Percentiles rank a stretch among this genome's conserved stretches.
Conservation (phyloP, 2,329 filamentous ascomycete genomes). For the Thelonectria blattea region DNA sequence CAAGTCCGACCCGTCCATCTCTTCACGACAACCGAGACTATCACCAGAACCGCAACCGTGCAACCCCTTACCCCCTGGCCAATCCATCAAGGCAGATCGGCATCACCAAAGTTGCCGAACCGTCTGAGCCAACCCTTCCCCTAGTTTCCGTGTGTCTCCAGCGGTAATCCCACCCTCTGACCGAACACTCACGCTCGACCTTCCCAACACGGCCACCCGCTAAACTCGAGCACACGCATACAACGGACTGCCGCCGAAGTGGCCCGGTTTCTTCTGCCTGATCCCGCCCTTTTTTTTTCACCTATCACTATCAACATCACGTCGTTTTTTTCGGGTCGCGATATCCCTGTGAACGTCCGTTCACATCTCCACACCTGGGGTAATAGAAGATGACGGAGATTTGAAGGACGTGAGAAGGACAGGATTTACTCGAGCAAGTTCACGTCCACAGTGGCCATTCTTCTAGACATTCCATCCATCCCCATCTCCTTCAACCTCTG, state of each 20-base stretch:
- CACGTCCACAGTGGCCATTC: background rate
- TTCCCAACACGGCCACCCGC: background rate
- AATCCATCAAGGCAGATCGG: conserved; percentile 9
- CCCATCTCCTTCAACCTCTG: background rate
- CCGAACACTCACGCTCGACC: background rate
- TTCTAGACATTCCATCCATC: background rate
- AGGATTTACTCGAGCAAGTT: background rate
- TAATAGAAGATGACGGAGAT: conserved; percentile 12
- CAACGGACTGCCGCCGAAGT: background rate
- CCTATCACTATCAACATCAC: conserved; percentile 1
- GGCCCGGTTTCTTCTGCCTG: background rate
- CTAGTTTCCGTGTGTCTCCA: background rate
- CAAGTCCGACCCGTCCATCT: too few species aligned
- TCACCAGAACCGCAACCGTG: background rate
- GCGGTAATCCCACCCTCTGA: background rate
- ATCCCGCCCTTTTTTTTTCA: background rate
- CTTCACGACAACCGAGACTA: too few species aligned
- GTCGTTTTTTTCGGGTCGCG: background rate
- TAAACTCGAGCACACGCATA: background rate
- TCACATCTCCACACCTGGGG: conserved; percentile 19
- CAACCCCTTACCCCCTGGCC: background rate
- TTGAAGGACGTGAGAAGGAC: background rate
- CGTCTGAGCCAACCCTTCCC: background rate
- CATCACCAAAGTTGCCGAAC: conserved; percentile 9
- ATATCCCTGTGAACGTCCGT: background rate